phyloP scores from a whole-genome alignment of 257 asterid genomes.

The Marsdenia floribunda region DNA sequence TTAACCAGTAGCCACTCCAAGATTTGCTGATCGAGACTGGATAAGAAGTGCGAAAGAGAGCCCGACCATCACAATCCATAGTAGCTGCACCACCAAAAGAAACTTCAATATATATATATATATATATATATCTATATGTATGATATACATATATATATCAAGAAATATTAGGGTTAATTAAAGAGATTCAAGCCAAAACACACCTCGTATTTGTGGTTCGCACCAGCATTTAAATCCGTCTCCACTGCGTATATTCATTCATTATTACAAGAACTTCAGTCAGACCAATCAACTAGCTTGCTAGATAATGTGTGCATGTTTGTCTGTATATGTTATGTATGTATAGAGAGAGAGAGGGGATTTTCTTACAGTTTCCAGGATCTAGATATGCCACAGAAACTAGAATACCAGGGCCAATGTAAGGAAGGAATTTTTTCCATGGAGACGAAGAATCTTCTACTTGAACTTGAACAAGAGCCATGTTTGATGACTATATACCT shows the following conservation, averaged over 20 bases:
- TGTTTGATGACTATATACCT: not conserved
- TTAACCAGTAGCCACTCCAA: conserved; percentile 39
- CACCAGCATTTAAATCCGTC: conserved; percentile 80
- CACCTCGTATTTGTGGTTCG: conserved; percentile 79
- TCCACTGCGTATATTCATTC: conserved; percentile 43
- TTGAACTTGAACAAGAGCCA: conserved; percentile 18
- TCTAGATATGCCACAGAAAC: conserved; percentile 94
- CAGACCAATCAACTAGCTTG: not conserved
- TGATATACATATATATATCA: not conserved
- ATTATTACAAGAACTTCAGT: not conserved
- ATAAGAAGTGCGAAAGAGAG: conserved; percentile 72
- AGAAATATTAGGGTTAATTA: not conserved
- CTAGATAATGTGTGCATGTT: not conserved
- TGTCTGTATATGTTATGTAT: not conserved
- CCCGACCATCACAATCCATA: conserved; percentile 72
- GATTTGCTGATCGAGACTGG: conserved; percentile 12
- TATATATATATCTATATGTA: too few species aligned
- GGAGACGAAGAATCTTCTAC: conserved; percentile 12
- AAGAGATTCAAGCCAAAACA: conserved; percentile 11
- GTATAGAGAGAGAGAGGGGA: not conserved
- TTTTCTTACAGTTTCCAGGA: conserved; percentile 83
- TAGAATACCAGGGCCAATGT: conserved; percentile 88
- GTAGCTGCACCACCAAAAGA: conserved; percentile 37
- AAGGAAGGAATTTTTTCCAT: conserved; percentile 78
- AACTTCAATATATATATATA: not conserved